phyloP scores from a whole-genome alignment of 805 yeast species.

The Candida odintsovae region DNA sequence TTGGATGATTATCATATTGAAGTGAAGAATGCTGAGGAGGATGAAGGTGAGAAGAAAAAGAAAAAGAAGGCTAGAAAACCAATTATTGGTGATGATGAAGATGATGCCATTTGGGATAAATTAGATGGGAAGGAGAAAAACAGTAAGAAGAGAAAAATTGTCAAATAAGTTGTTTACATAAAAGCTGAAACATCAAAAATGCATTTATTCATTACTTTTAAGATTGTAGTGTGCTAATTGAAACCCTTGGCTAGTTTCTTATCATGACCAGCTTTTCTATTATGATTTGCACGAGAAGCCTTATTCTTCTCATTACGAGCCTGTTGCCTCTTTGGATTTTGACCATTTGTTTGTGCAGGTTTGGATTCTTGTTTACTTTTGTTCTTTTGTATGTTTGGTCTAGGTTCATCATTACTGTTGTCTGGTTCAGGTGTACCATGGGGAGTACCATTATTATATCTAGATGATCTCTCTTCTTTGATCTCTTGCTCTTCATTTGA shows the following conservation, averaged over 20 bases:
- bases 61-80: slow-evolving; percentile 31
- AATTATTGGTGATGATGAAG: slow-evolving; percentile 25
- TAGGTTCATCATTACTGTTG: slow-evolving; percentile 3
- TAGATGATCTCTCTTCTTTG: not conserved
- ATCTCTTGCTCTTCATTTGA: slow-evolving; percentile 2
- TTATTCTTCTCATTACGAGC: slow-evolving; percentile 51
- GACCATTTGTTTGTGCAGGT: not conserved
- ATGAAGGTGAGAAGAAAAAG: slow-evolving; percentile 25
- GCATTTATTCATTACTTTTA: not conserved
- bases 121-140: slow-evolving; percentile 19
- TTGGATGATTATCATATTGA: slow-evolving; percentile 41
- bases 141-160: slow-evolving; percentile 16
- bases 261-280: slow-evolving; percentile 56
- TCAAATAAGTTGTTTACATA: slow-evolving; percentile 1
- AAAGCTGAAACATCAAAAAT: not conserved
- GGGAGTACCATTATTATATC: not conserved
- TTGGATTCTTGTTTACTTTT: not conserved
- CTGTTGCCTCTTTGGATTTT: slow-evolving; percentile 27
- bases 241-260: slow-evolving; percentile 38
- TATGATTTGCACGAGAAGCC: slow-evolving; percentile 56
- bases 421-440: not conserved
- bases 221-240: not conserved
- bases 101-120: slow-evolving; percentile 34
- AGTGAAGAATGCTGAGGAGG: slow-evolving; percentile 22
- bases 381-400: slow-evolving; percentile 1